phyloP scores from a whole-genome alignment of 2,329 filamentous ascomycete genomes.

The Leptographium lundbergii region DNA sequence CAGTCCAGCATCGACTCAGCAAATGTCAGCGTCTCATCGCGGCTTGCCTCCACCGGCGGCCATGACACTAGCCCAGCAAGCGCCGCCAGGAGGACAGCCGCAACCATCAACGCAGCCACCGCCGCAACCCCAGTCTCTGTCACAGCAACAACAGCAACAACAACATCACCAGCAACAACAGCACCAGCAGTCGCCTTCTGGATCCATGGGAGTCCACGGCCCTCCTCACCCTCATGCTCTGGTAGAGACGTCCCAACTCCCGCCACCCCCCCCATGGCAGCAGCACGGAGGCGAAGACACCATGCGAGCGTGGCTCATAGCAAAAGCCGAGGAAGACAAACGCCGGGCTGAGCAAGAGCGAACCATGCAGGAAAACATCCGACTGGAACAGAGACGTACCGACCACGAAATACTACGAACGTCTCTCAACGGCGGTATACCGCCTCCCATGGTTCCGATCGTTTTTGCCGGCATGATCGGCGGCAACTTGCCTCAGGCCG shows the following conservation, averaged over 20 bases:
- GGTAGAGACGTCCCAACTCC: slow-evolving; percentile 3
- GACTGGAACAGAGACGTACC: slow-evolving; percentile 58
- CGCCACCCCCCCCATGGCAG: slow-evolving; percentile 12
- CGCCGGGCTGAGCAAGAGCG: slow-evolving; percentile 64
- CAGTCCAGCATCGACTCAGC: slow-evolving; percentile 34
- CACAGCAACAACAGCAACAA: background rate
- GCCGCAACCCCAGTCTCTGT: background rate
- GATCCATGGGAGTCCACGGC: background rate
- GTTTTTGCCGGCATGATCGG: slow-evolving; percentile 63
- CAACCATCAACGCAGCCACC: slow-evolving; percentile 21
- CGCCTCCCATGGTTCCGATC: slow-evolving; percentile 60
- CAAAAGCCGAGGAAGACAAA: slow-evolving; percentile 62
- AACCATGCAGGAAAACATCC: slow-evolving; percentile 49
- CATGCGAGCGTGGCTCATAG: slow-evolving; percentile 58
- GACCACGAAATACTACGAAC: slow-evolving; percentile 62
- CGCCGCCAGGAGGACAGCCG: slow-evolving; percentile 19
- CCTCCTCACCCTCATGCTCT: background rate
- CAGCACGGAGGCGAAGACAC: slow-evolving; percentile 54
- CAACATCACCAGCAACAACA: background rate
- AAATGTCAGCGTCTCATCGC: slow-evolving; percentile 59
- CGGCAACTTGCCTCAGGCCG: slow-evolving; percentile 44
- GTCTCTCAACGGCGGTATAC: slow-evolving; percentile 56
- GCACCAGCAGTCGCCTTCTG: background rate
- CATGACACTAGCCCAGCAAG: slow-evolving; percentile 44
- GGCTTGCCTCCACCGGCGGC: slow-evolving; percentile 56